These are phyloP conservation scores for Linanthus parryae DNA, from an alignment of 148 eudicot species.

Conservation along the genomic window DNA sequence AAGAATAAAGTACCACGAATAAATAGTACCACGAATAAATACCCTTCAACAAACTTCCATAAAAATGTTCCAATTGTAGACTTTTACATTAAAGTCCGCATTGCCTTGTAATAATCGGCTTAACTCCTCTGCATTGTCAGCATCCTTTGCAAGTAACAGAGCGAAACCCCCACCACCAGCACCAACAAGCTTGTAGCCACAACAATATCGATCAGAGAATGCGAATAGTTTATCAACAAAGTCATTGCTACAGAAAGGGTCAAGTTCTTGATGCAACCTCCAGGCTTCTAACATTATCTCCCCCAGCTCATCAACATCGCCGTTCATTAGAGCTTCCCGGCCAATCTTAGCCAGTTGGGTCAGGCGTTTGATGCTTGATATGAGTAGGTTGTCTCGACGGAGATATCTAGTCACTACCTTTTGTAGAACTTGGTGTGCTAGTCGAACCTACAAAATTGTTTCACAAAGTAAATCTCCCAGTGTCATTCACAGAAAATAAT, in stretches of 20 bases:
- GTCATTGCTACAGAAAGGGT: constrained; percentile 88
- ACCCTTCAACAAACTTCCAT: constrained; percentile 8
- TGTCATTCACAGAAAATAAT: not conserved
- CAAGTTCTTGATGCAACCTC: constrained; percentile 96
- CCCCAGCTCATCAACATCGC: constrained; percentile 71
- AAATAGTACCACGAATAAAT: no score
- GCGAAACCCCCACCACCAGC: constrained; percentile 99
- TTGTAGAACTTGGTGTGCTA: constrained; percentile 87
- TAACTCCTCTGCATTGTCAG: constrained; percentile 46
- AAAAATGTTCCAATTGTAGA: constrained; percentile 72
- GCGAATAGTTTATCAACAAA: constrained; percentile 74
- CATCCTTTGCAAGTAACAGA: constrained; percentile 71
- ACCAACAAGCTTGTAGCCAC: constrained; percentile 95
- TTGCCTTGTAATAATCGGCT: constrained; percentile 32
- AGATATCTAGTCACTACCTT: constrained; percentile 90
- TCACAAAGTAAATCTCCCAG: not conserved
- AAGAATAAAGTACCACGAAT: no score
- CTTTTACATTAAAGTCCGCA: constrained; percentile 53
- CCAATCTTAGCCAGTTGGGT: constrained; percentile 84
- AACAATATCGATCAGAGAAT: constrained; percentile 58
- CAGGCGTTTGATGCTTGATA: constrained; percentile 95
- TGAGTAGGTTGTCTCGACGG: constrained; percentile 72
- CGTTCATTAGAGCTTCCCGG: constrained; percentile 86
- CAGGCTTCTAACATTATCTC: constrained; percentile 84
- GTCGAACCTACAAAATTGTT: constrained; percentile 57